A percentile compares a stretch with the other conserved stretches of the same genome.
Conservation (phyloP, 1,139 yeast genomes). For the Hemisphaericaspora xylofermentans region DNA sequence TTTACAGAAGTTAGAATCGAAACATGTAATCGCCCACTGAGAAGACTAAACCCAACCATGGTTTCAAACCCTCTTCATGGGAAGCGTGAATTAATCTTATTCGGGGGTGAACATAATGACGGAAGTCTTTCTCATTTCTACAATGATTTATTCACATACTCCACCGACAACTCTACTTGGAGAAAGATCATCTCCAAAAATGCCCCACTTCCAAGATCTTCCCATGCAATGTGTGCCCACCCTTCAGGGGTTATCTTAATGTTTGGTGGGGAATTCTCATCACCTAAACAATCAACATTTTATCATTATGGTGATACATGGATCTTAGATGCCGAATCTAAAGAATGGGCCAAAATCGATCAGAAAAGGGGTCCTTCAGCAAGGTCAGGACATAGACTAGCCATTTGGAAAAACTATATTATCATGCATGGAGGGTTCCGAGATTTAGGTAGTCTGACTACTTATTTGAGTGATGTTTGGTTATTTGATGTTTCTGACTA, state of each 20-base stretch:
- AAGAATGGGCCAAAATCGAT: conserved; percentile 90
- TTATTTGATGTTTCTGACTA: conserved; percentile 84
- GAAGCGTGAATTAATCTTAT: conserved; percentile 72
- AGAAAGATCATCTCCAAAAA: conserved; percentile 75
- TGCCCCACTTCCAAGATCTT: conserved; percentile 88
- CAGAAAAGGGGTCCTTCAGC: conserved; percentile 71
- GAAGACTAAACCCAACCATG: conserved; percentile 71
- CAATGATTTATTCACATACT: conserved; percentile 76
- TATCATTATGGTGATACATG: conserved; percentile 97
- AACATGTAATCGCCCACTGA: conserved; percentile 56
- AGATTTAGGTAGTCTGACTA: conserved; percentile 80
- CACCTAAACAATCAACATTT: conserved; percentile 93
- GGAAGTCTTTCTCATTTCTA: conserved; percentile 66
- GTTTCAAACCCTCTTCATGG: conserved; percentile 77
- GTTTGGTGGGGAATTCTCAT: conserved; percentile 96
- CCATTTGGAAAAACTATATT: conserved; percentile 88
- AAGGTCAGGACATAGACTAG: conserved; percentile 88
- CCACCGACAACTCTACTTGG: conserved; percentile 82
- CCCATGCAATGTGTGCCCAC: conserved; percentile 92
- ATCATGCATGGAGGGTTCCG: conserved; percentile 90
- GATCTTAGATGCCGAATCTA: conserved; percentile 79
- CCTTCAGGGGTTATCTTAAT: conserved; percentile 82
- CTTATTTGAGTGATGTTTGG: conserved; percentile 88
- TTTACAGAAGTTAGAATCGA: conserved; percentile 72
- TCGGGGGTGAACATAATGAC: conserved; percentile 79